Evolutionary conservation across 2,329 filamentous ascomycete genomes (phyloP), one percentile per base, ranked within the genome.

Genomic region (Tolypocladium paradoxum): DNA sequence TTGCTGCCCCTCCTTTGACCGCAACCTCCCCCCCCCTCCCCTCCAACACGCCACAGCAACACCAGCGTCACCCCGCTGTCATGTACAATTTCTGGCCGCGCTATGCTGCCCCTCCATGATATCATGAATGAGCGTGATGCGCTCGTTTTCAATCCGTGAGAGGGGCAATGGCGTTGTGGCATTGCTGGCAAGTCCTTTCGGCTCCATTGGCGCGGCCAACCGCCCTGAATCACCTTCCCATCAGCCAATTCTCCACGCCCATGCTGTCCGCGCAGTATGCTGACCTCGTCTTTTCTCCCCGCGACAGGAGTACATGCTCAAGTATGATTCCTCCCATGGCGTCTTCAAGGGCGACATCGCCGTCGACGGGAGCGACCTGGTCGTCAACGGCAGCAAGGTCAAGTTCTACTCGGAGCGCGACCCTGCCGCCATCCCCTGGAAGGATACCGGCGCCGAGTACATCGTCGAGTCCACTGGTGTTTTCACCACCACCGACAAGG

Each of bases 401-500:
- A 85, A 84, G 77, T 96, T 96, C 87, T 95, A 92, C 87, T 82
- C 81, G 63, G 88, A 96, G 87, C 83, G 83, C 67, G 90, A 96
- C 80, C 92, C 92, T 68, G 76, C 87, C 69, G 76, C 76, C 78
- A 97, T 97, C 74, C 89, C 89, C 74, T 97, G 92, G 92, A 77
- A 74, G 64, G 84, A 92, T 71, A 86, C 88, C 60, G 88, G 87
- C 68, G 92, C 89, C 69, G 82, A 88, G 71, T 97, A 97, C 84
- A 81, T 97, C 66, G 88, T 97, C 71, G 91, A 97, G 85, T 95
- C 91, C 65, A 96, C 91, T 60, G 91, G 91, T 85, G 91, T 96
- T 73, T 97, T 97, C 88, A 97, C 92, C 82, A 96, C 91, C 79
- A 91, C 78, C 67, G 92, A 96, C 61, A 96, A 96, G 88, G 92